These are phyloP conservation scores for Fomitopsis palustris DNA, from an alignment of 1,284 basidiomycete genomes.

Conservation along the genomic window DNA sequence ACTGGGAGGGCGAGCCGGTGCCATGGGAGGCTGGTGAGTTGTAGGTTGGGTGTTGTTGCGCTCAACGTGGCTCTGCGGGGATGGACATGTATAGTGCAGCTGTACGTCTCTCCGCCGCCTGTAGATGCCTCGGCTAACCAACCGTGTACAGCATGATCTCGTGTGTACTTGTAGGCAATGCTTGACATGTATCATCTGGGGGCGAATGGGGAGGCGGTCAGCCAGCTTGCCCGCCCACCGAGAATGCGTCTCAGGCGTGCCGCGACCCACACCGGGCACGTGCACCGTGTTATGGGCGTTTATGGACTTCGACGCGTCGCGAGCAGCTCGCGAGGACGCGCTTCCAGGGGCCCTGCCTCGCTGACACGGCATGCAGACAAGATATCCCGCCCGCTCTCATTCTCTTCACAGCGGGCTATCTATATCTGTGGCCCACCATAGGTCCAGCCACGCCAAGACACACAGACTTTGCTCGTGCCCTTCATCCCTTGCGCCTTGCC, in stretches of 20 bases:
- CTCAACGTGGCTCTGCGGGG: neutral
- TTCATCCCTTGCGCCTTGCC: neutral
- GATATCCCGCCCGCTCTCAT: constrained; percentile 5
- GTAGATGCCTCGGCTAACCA: neutral
- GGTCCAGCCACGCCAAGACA: neutral
- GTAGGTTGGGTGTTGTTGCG: constrained; percentile 28
- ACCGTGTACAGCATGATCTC: neutral
- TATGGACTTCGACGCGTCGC: constrained; percentile 9
- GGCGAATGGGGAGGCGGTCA: neutral
- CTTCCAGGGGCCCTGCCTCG: constrained; percentile 19
- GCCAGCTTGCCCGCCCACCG: neutral
- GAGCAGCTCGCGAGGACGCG: neutral
- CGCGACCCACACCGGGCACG: constrained; percentile 23
- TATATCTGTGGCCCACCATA: constrained; percentile 8
- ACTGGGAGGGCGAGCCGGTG: constrained; percentile 79
- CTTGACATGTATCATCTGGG: neutral
- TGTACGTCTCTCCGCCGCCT: constrained; percentile 3
- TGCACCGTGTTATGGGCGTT: constrained; percentile 26
- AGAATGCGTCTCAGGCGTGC: constrained; percentile 18
- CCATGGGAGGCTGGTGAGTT: constrained; percentile 77
- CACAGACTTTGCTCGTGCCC: neutral
- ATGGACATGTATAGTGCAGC: neutral
- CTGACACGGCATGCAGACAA: constrained; percentile 29
- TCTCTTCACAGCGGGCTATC: constrained; percentile 12
- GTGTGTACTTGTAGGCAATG: neutral